phyloP scores from a whole-genome alignment of 108 stramenopile species.

The Pseudonitzschia delicatissima region DNA sequence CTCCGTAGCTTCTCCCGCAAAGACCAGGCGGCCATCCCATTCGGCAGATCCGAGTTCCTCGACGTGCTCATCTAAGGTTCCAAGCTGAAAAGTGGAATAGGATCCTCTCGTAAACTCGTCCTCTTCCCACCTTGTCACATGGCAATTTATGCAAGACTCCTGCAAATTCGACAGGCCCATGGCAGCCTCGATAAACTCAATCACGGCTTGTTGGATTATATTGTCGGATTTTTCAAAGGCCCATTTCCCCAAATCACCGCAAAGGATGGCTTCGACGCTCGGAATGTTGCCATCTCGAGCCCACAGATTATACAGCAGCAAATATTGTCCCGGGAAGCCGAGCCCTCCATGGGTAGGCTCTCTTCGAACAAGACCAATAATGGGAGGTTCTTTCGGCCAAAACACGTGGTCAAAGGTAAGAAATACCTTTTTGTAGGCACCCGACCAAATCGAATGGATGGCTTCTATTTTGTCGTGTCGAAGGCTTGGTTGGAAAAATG shows the following conservation, averaged over 20 bases:
- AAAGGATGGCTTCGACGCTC: conserved; percentile 49
- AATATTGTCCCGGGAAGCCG: conserved; percentile 21
- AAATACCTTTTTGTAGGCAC: conserved; percentile 62
- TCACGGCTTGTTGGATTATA: conserved; percentile 41
- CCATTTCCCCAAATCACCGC: conserved; percentile 41
- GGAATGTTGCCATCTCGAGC: conserved; percentile 46
- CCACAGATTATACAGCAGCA: conserved; percentile 52
- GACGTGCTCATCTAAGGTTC: conserved; percentile 37
- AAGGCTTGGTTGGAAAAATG: conserved; percentile 35
- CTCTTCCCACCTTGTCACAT: conserved; percentile 69
- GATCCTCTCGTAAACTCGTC: conserved; percentile 46
- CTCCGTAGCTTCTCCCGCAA: conserved; percentile 56
- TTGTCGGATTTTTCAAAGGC: conserved; percentile 34
- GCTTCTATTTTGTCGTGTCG: conserved; percentile 39
- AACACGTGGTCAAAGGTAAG: conserved; percentile 56
- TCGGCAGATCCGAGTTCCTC: conserved; percentile 31
- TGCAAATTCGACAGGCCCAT: conserved; percentile 31
- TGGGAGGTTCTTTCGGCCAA: conserved; percentile 44
- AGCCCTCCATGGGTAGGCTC: not conserved
- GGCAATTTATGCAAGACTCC: conserved; percentile 28
- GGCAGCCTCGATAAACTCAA: conserved; percentile 39
- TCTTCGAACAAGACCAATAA: conserved; percentile 50
- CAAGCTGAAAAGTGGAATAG: conserved; percentile 41
- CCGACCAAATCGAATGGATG: conserved; percentile 32
- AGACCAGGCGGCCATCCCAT: conserved; percentile 48